Evolutionary conservation across 371 early-diverging fungal species (phyloP).

Genomic region (Phascolomyces articulosus): DNA sequence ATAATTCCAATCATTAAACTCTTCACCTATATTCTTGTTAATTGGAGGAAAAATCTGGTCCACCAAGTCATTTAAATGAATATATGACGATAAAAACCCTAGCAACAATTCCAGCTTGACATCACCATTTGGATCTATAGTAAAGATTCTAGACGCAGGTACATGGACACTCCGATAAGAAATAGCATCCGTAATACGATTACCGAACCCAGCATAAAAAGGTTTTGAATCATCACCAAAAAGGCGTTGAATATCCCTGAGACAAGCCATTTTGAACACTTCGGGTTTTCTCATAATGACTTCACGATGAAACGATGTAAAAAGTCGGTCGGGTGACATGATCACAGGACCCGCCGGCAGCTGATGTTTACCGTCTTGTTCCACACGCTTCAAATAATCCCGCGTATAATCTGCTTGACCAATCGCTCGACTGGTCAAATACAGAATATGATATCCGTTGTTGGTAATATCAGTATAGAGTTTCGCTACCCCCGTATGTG

Average conservation of each 20-base stretch:
- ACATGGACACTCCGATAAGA: conserved; percentile 96
- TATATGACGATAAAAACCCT: conserved; percentile 85
- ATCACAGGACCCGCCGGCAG: conserved; percentile 98
- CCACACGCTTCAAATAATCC: conserved; percentile 89
- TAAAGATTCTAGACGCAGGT: conserved; percentile 94
- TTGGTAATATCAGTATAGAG: conserved; percentile 93
- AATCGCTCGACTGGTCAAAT: conserved; percentile 96
- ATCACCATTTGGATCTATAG: conserved; percentile 94
- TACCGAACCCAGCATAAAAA: conserved; percentile 99
- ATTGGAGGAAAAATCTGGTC: conserved; percentile 95
- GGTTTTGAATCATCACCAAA: conserved; percentile 85
- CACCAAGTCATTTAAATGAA: conserved; percentile 90
- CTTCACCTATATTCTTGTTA: conserved; percentile 53
- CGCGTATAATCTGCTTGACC: conserved; percentile 95
- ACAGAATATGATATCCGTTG: conserved; percentile 97
- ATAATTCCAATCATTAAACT: conserved; percentile 87
- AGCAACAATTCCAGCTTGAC: conserved; percentile 88
- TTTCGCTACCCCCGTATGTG: conserved; percentile 96
- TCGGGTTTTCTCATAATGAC: conserved; percentile 96
- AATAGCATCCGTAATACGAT: conserved; percentile 91
- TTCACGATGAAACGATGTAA: conserved; percentile 94
- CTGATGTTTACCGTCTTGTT: conserved; percentile 80
- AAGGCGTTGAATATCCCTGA: conserved; percentile 89
- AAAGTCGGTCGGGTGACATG: conserved; percentile 96
- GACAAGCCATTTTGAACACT: conserved; percentile 97